These are phyloP conservation scores for Clathrospora elynae DNA, from an alignment of 2,329 filamentous ascomycete genomes.

Conservation along the genomic window DNA sequence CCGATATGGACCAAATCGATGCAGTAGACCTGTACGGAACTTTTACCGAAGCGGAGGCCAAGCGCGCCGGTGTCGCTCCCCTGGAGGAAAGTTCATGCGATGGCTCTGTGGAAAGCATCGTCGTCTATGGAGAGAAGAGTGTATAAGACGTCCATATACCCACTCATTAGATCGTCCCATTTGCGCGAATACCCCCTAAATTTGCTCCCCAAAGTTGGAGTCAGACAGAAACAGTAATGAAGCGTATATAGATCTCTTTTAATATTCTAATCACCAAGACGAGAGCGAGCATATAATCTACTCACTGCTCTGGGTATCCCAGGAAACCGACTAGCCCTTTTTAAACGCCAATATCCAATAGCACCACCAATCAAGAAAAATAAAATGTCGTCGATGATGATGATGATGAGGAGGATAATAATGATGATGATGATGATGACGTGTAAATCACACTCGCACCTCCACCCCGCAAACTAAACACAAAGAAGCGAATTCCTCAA, in stretches of 20 bases:
- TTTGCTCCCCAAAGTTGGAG: no score
- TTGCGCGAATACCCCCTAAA: no score
- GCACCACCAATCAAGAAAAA: constrained; percentile 3
- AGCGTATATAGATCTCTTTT: no score
- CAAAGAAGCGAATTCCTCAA: no score
- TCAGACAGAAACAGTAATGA: no score
- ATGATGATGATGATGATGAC: no score
- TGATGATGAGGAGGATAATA: neutral
- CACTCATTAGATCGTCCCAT: no score
- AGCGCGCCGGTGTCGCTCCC: constrained; percentile 48
- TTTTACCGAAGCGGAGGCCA: constrained; percentile 53
- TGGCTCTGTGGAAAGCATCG: neutral
- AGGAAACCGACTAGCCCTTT: constrained; percentile 12
- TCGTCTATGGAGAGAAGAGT: neutral
- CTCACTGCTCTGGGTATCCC: constrained; percentile 21
- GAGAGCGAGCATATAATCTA: no score
- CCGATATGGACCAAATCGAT: constrained; percentile 52
- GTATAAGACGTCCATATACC: no score
- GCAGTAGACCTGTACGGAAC: constrained; percentile 53
- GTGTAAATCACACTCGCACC: no score
- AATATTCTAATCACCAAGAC: no score
- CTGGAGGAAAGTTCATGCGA: constrained; percentile 17
- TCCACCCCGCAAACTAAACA: no score
- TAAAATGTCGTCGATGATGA: neutral
- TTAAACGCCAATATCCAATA: constrained; percentile 8